phyloP scores from a whole-genome alignment of 2,329 filamentous ascomycete genomes.

The Didymella arachidicola region DNA sequence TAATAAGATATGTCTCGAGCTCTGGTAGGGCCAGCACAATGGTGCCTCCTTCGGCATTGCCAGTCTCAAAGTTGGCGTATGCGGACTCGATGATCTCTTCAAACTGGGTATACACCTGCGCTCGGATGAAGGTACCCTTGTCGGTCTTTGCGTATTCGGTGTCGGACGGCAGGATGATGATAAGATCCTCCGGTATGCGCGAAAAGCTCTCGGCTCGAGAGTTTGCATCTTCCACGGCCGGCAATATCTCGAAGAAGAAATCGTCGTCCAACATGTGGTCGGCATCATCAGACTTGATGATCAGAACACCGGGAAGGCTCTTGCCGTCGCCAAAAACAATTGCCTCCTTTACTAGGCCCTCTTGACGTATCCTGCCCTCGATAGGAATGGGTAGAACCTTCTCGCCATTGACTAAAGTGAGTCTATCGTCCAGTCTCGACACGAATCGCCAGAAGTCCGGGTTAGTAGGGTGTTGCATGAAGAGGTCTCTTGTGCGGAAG shows the following conservation, averaged over 20 bases:
- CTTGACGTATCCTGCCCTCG: constrained; percentile 64
- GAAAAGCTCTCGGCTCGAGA: constrained; percentile 60
- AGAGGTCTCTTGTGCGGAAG: constrained; percentile 61
- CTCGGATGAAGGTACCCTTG: constrained; percentile 65
- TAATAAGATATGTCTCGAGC: constrained; percentile 42
- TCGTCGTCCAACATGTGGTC: constrained; percentile 54
- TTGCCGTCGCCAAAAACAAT: constrained; percentile 65
- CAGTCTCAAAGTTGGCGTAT: constrained; percentile 49
- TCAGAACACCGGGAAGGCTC: constrained; percentile 61
- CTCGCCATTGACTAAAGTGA: constrained; percentile 60
- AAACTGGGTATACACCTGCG: constrained; percentile 60
- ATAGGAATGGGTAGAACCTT: constrained; percentile 59
- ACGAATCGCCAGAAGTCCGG: constrained; percentile 58
- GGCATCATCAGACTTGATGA: constrained; percentile 60
- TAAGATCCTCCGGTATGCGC: constrained; percentile 61
- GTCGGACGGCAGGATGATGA: constrained; percentile 58
- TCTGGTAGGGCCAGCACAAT: constrained; percentile 40
- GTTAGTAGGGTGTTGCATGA: constrained; percentile 54
- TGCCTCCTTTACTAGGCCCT: constrained; percentile 62
- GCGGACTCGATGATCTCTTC: constrained; percentile 56
- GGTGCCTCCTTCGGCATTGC: constrained; percentile 26
- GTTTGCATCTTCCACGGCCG: constrained; percentile 62
- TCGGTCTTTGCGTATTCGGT: constrained; percentile 62
- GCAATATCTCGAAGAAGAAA: constrained; percentile 59
- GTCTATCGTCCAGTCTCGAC: constrained; percentile 56